Base-by-base conservation (phyloP, 2,329 filamentous ascomycete species). In the Epichloe typhina region DNA sequence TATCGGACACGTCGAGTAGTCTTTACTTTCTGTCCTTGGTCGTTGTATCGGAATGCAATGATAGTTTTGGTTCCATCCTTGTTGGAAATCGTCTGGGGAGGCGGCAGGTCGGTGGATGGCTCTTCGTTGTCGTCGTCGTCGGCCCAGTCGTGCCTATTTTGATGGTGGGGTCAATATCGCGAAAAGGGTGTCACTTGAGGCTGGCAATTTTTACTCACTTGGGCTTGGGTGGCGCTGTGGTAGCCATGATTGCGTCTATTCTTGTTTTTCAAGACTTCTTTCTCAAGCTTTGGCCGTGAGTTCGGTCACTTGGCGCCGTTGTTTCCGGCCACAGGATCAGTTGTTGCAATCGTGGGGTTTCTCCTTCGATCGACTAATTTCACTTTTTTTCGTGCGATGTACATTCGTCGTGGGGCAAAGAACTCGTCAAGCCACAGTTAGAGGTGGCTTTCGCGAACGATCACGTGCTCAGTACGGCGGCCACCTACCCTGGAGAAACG, bases 11-110 rank as follows among this genome's bases (percentile, higher is more conserved):
- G 88, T 67, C 93, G 90, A 54, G 90, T 97, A 56, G 89, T 93
- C 79, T 97, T 97, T 65, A 97, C 86, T 71, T 95, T 95, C 70
- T 94, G 90, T 70, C 87, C 87, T 56, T 91, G 80, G 59, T 98
- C 93, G 74, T 95, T 91, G 74, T 88, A 82, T 62, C 83, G 80
- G 75, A 88, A 95, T 56, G 86, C 87, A 64, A 95, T 84, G 61
- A 93, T 86, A 45, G 94, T 98, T 74, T 96, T 95, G 62, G 88
- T 95, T 67, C 94, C 93, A 70, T 98, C 93, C 74, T 96, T 95
- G 82, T 98, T 97, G 68, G 84, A 85, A 68, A 88, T 91, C 61
- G 91, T 86, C 73, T 93, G 85, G 60, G 87, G 83, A 60, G 86
- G 79, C 54, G 93, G 93, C 61, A 98, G 86, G 52, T 81, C 77